These are phyloP conservation scores for Ascochyta viciae-villosae DNA, from an alignment of 2,329 filamentous ascomycete genomes.

Conservation along the genomic window DNA sequence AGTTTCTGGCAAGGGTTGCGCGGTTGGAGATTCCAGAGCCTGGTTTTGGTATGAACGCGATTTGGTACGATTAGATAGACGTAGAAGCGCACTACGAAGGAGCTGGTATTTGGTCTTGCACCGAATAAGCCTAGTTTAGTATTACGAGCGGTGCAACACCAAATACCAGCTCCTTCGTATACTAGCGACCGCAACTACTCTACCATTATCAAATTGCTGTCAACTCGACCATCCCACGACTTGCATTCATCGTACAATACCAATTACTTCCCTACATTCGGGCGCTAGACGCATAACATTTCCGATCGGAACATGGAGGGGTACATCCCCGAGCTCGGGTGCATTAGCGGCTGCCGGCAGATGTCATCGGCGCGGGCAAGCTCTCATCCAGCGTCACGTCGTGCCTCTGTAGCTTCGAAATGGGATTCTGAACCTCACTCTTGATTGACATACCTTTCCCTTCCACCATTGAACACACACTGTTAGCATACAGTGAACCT, in stretches of 20 bases:
- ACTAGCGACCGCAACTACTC: background rate
- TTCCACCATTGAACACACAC: background rate
- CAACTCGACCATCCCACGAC: background rate
- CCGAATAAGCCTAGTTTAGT: no score
- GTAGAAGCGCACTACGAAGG: background rate
- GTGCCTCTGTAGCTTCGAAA: background rate
- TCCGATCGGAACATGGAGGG: conserved; percentile 40
- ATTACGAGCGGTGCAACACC: no score
- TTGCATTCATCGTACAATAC: background rate
- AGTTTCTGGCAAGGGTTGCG: conserved; percentile 79
- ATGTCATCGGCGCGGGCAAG: conserved; percentile 40
- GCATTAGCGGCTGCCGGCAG: conserved; percentile 38
- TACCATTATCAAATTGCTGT: background rate
- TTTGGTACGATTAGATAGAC: conserved; percentile 77
- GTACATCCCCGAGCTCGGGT: conserved; percentile 18
- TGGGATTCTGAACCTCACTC: background rate
- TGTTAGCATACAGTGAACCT: conserved; percentile 1
- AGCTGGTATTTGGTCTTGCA: no score
- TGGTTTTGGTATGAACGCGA: conserved; percentile 97
- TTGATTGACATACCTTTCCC: background rate
- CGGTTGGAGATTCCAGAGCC: conserved; percentile 79
- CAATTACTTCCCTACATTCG: background rate
- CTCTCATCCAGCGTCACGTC: conserved; percentile 17
- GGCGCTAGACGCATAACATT: conserved; percentile 11
- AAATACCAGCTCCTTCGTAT: no score